Percentiles rank a stretch among this genome's conserved stretches.
Conservation (phyloP, 2,329 filamentous ascomycete genomes). For the Colletotrichum lentis region DNA sequence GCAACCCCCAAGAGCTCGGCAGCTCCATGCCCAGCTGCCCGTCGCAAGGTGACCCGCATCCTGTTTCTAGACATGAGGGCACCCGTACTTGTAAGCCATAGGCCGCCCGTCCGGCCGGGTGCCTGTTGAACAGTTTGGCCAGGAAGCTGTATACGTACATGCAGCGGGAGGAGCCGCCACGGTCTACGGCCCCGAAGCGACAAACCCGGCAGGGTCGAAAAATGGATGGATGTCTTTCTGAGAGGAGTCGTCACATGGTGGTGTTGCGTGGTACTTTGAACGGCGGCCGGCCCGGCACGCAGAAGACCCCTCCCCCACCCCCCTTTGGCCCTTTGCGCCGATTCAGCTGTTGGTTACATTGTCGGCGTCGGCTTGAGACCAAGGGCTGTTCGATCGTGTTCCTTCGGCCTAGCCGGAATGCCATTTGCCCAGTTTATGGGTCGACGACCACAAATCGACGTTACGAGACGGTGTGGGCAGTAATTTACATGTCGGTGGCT, state of each 20-base stretch:
- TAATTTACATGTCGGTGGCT: slow-evolving; percentile 19
- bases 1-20: not conserved
- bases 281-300: not conserved
- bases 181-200: slow-evolving; percentile 18
- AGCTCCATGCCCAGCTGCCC: not conserved
- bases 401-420: not conserved
- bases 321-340: slow-evolving; percentile 8
- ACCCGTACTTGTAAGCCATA: not conserved
- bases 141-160: not conserved
- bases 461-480: slow-evolving; percentile 25
- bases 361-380: not conserved
- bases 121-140: not conserved
- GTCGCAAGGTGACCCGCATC: not conserved
- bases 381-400: slow-evolving; percentile 1
- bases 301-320: not conserved
- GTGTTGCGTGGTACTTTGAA: slow-evolving; percentile 3
- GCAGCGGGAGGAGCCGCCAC: slow-evolving; percentile 28
- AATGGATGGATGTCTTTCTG: not conserved
- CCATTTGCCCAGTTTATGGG: not conserved
- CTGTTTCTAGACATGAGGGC: not conserved
- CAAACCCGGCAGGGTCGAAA: slow-evolving; percentile 3
- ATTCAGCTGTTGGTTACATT: slow-evolving; percentile 24
- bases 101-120: not conserved
- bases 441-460: slow-evolving; percentile 16
- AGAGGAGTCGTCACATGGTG: slow-evolving; percentile 2